Evolutionary conservation across 257 asterid genomes (phyloP).

Genomic region (Paraleonurus japonicus): DNA sequence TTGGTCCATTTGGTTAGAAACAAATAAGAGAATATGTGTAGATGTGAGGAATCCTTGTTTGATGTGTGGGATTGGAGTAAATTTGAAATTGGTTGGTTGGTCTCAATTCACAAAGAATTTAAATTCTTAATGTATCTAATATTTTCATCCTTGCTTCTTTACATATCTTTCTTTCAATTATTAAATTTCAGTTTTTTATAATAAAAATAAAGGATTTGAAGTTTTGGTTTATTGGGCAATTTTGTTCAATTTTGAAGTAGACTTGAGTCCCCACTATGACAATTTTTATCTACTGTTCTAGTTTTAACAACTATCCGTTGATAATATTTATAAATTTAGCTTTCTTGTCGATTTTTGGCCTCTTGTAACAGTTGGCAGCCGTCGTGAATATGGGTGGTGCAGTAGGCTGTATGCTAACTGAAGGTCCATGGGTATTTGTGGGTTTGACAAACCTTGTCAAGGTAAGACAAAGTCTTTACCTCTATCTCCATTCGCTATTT

Average conservation of each 20-base stretch:
- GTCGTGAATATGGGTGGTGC: constrained; percentile 64
- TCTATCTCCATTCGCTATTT: not conserved
- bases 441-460: constrained; percentile 85
- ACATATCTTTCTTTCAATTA: not conserved
- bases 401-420: constrained; percentile 88
- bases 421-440: constrained; percentile 96
- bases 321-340: not conserved
- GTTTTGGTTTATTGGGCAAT: not conserved
- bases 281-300: not conserved
- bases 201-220: not conserved
- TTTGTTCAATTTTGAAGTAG: not conserved
- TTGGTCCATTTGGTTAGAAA: not conserved
- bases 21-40: not conserved
- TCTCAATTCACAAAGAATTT: not conserved
- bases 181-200: not conserved
- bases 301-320: not conserved
- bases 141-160: not conserved
- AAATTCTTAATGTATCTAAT: not conserved
- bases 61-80: not conserved
- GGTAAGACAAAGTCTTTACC: constrained; percentile 44
- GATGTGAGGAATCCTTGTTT: not conserved
- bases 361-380: constrained; percentile 55
- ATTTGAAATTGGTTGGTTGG: not conserved
- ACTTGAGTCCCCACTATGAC: not conserved
- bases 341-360: constrained; percentile 19